A percentile compares a stretch with the other conserved stretches of the same genome.
Evolutionary conservation across 73 alveolate genomes (phyloP).

Genomic region (Tetrahymena thermophila): DNA sequence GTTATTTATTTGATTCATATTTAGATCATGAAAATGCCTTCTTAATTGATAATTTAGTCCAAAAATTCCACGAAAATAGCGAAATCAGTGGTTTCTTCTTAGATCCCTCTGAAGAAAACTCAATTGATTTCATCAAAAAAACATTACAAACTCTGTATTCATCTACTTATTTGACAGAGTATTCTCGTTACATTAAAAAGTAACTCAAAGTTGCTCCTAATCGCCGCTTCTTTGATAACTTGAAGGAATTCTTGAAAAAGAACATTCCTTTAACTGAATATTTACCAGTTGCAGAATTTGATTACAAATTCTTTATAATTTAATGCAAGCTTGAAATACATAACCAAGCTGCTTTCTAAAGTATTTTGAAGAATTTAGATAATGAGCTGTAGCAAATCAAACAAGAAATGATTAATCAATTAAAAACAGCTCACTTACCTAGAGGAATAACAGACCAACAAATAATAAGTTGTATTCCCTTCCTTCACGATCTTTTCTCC

Average conservation of each 20-base stretch:
- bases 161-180: not conserved
- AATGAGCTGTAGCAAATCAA: not conserved
- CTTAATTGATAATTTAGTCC: not conserved
- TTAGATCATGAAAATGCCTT: not conserved
- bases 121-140: not conserved
- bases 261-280: not conserved
- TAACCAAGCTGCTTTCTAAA: not conserved
- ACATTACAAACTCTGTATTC: not conserved
- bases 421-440: not conserved
- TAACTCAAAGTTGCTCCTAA: not conserved
- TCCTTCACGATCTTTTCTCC: not conserved
- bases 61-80: not conserved
- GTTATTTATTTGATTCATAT: not conserved
- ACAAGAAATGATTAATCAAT: not conserved
- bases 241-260: not conserved
- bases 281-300: not conserved
- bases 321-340: not conserved
- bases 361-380: not conserved
- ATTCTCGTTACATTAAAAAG: not conserved
- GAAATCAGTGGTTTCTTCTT: not conserved
- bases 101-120: not conserved
- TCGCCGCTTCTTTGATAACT: not conserved
- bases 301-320: not conserved
- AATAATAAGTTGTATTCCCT: not conserved
- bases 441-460: not conserved